phyloP scores from a whole-genome alignment of 352 stramenopile species.

The Phytophthora constricta region DNA sequence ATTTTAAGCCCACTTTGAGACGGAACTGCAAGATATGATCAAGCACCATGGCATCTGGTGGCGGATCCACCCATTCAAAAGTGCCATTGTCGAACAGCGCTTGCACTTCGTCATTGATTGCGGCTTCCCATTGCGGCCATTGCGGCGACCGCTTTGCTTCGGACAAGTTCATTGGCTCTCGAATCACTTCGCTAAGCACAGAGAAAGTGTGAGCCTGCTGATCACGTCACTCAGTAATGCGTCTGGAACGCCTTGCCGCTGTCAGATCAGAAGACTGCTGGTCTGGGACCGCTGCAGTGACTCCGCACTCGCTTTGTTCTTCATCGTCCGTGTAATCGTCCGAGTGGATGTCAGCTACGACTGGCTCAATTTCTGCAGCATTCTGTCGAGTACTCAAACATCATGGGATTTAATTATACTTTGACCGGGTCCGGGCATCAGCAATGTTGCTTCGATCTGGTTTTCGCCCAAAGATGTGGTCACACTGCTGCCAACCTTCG shows the following conservation, averaged over 20 bases:
- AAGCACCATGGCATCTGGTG: not conserved
- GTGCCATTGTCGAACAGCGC: not conserved
- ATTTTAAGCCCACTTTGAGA: not conserved
- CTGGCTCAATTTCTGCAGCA: constrained; percentile 4
- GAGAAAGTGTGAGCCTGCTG: not conserved
- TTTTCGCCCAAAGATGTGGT: constrained; percentile 1
- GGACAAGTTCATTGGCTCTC: not conserved
- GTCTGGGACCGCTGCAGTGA: not conserved
- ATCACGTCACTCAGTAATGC: not conserved
- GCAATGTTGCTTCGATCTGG: not conserved
- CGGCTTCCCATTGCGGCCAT: constrained; percentile 10
- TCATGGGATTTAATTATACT: constrained; percentile 2
- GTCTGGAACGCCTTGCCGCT: not conserved
- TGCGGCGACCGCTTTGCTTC: not conserved
- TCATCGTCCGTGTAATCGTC: not conserved
- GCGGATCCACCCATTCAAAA: not conserved
- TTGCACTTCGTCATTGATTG: not conserved
- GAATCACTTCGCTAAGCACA: not conserved
- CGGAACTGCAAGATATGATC: not conserved
- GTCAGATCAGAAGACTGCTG: not conserved
- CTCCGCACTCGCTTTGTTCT: no score
- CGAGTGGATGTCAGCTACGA: not conserved
- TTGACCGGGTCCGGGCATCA: not conserved
- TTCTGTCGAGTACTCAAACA: no score
- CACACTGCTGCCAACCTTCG: not conserved